These are phyloP conservation scores for Didymella keratinophila DNA, from an alignment of 2,329 filamentous ascomycete species.

Conservation along the genomic window DNA sequence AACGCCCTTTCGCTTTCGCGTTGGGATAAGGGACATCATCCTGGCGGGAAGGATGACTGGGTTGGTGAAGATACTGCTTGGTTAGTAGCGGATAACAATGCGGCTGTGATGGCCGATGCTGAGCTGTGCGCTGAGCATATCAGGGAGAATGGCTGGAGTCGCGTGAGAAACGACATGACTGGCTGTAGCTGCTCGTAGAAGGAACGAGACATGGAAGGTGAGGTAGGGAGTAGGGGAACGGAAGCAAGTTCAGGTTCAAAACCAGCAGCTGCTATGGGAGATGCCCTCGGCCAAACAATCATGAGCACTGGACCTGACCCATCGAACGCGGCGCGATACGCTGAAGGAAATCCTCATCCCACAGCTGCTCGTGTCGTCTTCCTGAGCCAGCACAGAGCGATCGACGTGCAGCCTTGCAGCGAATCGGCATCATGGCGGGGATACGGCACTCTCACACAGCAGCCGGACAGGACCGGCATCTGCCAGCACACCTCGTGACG, in stretches of 20 bases:
- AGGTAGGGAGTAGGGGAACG: neutral
- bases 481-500: constrained; percentile 39
- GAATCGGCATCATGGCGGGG: constrained; percentile 1
- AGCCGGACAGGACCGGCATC: constrained; percentile 21
- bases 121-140: constrained; percentile 10
- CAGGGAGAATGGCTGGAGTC: neutral
- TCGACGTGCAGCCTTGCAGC: constrained; percentile 1
- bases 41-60: constrained; percentile 6
- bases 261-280: neutral
- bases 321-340: neutral
- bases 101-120: constrained; percentile 12
- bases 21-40: constrained; percentile 45
- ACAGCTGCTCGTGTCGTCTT: neutral
- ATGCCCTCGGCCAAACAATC: neutral
- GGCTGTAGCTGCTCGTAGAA: neutral
- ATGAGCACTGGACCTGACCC: neutral
- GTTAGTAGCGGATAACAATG: constrained; percentile 15
- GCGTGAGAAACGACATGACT: neutral
- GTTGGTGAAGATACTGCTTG: constrained; percentile 1
- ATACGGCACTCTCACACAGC: neutral
- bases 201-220: neutral
- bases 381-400: neutral
- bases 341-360: neutral
- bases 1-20: constrained; percentile 44
- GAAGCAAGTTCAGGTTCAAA: neutral